Conservation (phyloP, 1,139 yeast genomes). For the Pichia sp. region DNA sequence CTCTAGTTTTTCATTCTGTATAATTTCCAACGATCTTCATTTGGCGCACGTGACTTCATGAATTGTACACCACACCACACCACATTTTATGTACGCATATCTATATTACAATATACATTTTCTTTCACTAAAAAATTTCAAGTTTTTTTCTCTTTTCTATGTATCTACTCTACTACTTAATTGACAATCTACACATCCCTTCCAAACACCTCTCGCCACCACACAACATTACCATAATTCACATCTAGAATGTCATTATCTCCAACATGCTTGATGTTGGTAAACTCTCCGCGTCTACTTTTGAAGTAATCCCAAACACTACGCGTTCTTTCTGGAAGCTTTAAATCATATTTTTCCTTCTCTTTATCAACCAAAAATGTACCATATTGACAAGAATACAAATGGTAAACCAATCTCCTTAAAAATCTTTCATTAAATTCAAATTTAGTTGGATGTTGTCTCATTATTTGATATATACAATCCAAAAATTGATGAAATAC, state of each 20-base stretch:
- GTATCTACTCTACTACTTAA: too few relatives aligned
- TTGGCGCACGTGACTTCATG: too few relatives aligned
- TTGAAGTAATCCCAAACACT: conserved; percentile 93
- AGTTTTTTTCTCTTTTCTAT: too few relatives aligned
- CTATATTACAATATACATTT: too few relatives aligned
- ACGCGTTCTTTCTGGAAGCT: conserved; percentile 46
- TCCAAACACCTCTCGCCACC: conserved; percentile 50
- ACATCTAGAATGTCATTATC: conserved; percentile 12
- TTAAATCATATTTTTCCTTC: conserved; percentile 44
- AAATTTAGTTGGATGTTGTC: conserved; percentile 66
- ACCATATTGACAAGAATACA: conserved; percentile 93
- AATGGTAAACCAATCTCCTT: conserved; percentile 75
- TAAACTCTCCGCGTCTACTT: conserved; percentile 67
- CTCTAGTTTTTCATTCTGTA: too few relatives aligned
- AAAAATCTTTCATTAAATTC: conserved; percentile 87
- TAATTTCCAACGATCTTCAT: too few relatives aligned
- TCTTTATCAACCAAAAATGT: conserved; percentile 77
- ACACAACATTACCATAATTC: conserved; percentile 27
- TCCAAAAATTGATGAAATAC: conserved; percentile 91
- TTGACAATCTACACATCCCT: conserved; percentile 27
- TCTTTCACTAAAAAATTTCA: too few relatives aligned
- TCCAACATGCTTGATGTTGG: conserved; percentile 41
- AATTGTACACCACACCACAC: too few relatives aligned
- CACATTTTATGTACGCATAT: too few relatives aligned
- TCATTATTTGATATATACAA: conserved; percentile 70